Evolutionary conservation across 176 grass and related monocot genomes (phyloP).

Genomic region (Poa annua): DNA sequence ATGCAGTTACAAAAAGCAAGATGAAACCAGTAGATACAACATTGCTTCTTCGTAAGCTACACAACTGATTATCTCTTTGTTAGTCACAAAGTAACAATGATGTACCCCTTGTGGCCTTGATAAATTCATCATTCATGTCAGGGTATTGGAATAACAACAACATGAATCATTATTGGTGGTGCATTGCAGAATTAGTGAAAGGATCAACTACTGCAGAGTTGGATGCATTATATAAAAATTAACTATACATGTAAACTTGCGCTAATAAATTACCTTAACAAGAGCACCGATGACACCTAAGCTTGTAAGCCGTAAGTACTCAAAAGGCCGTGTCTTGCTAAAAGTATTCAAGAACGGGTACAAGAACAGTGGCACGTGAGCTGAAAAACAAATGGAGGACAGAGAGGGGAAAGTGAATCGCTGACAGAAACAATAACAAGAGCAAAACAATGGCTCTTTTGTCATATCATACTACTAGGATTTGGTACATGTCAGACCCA

Average conservation of each 20-base stretch:
- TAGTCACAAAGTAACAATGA: background rate
- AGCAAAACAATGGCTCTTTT: slow-evolving; percentile 11
- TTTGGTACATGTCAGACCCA: background rate
- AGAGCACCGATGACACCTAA: slow-evolving; percentile 96
- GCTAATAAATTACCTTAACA: slow-evolving; percentile 73
- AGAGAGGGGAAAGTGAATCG: background rate
- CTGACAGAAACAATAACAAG: background rate
- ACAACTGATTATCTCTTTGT: background rate
- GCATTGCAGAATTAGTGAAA: slow-evolving; percentile 11
- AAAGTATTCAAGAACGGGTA: slow-evolving; percentile 98
- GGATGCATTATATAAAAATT: slow-evolving; percentile 1
- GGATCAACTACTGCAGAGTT: background rate
- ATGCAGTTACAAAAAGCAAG: background rate
- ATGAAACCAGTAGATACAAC: background rate
- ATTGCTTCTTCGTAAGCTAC: background rate
- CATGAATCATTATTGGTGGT: background rate
- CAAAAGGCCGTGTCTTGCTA: slow-evolving; percentile 94
- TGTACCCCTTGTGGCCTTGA: background rate
- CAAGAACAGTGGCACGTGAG: slow-evolving; percentile 90
- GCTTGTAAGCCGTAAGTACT: slow-evolving; percentile 94
- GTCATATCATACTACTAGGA: background rate
- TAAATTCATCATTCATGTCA: slow-evolving; percentile 11
- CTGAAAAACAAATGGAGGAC: slow-evolving; percentile 52
- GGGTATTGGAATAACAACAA: background rate
- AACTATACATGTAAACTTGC: background rate